Evolutionary conservation across 2,329 filamentous ascomycete species (phyloP).

Genomic region (Fusarium caatingaense): DNA sequence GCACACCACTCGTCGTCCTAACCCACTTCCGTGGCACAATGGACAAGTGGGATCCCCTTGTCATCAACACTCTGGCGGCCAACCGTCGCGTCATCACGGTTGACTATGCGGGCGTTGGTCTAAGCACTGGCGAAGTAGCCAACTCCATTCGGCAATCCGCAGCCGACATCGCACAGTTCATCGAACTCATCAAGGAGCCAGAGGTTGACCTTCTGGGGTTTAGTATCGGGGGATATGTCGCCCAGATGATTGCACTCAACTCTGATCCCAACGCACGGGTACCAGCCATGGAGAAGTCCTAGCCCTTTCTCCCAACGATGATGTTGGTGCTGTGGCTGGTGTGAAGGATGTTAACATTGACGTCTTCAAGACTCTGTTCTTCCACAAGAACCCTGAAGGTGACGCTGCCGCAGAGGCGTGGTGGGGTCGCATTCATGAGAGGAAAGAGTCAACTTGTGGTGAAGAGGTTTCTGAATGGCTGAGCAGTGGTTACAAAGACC

Average conservation of each 20-base stretch:
- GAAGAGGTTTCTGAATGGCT: conserved; percentile 5
- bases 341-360: conserved; percentile 5
- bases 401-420: conserved; percentile 12
- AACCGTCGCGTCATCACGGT: neutral
- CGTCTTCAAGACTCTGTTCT: conserved; percentile 16
- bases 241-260: conserved; percentile 11
- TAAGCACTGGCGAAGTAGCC: neutral
- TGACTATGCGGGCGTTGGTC: conserved; percentile 9
- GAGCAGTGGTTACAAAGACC: neutral
- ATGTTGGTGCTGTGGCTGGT: neutral
- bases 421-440: conserved; percentile 11
- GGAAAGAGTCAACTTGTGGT: neutral
- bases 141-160: conserved; percentile 6
- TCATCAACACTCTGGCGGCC: neutral
- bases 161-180: conserved; percentile 1
- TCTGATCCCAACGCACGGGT: neutral
- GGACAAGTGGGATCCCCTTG: conserved; percentile 17
- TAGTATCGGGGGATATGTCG: conserved; percentile 10
- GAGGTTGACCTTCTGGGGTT: neutral
- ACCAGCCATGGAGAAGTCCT: conserved; percentile 1
- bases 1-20: neutral
- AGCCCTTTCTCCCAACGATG: neutral
- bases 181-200: neutral
- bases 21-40: neutral
- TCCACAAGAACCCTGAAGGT: neutral